A percentile compares a stretch with the other conserved stretches of the same genome.
phyloP scores from a whole-genome alignment of 345 rosid species.

The Carallia brachiata region DNA sequence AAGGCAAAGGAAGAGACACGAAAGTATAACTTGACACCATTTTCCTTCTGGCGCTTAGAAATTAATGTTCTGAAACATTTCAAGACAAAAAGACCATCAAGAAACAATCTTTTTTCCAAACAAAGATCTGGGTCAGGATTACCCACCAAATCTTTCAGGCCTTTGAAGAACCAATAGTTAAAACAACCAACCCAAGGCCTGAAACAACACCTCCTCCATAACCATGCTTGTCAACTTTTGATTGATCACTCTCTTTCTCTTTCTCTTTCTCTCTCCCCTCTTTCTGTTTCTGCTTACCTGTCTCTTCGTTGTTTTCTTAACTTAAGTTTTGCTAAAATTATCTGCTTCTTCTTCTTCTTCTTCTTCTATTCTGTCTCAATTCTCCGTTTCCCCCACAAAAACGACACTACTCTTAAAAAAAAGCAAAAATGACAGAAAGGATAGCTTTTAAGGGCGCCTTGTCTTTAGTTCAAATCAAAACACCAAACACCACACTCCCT shows the following conservation, averaged over 20 bases:
- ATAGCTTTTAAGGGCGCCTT: conserved; percentile 46
- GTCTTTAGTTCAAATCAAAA: conserved; percentile 44
- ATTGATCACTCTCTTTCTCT: conserved; percentile 10
- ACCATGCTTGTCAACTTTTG: conserved; percentile 10
- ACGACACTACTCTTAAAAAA: conserved; percentile 26
- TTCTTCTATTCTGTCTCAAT: conserved; percentile 3
- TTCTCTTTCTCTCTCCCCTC: conserved; percentile 5
- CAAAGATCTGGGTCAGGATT: conserved; percentile 7
- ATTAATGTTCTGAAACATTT: conserved; percentile 3
- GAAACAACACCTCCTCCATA: conserved; percentile 22
- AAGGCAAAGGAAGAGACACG: not conserved
- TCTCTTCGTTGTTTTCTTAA: conserved; percentile 2
- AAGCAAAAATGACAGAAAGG: conserved; percentile 41
- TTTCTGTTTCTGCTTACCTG: conserved; percentile 5
- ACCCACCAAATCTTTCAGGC: conserved; percentile 34
- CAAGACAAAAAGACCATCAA: conserved; percentile 4
- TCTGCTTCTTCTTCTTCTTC: conserved; percentile 7
- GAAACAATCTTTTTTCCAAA: not conserved
- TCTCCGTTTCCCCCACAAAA: conserved; percentile 24
- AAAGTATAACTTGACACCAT: not conserved
- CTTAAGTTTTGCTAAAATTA: conserved; percentile 19
- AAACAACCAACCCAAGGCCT: conserved; percentile 30
- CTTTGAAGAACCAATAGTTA: conserved; percentile 24
- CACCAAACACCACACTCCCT: conserved; percentile 11
- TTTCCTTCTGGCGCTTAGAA: not conserved